These are phyloP conservation scores for Penicillium sp. DNA, from an alignment of 2,329 filamentous ascomycete genomes.

Conservation along the genomic window DNA sequence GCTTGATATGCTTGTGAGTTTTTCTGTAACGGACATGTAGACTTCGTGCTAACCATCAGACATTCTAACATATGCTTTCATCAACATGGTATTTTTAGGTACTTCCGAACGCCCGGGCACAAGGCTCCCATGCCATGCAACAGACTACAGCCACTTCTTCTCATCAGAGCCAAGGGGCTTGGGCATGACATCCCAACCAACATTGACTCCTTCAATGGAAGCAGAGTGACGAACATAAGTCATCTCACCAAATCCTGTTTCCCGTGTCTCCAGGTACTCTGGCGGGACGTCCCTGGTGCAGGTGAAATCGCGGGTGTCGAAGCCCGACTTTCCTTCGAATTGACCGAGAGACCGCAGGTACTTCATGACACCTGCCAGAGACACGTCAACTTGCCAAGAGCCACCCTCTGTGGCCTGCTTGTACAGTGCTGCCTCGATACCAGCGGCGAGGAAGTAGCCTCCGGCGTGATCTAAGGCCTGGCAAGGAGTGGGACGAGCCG, in stretches of 20 bases:
- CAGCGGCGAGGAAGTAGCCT: conserved; percentile 60
- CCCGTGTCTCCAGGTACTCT: conserved; percentile 49
- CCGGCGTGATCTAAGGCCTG: conserved; percentile 62
- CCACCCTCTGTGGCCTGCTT: conserved; percentile 51
- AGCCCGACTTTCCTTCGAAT: conserved; percentile 50
- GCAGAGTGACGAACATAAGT: conserved; percentile 55
- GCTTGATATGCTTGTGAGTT: too few species aligned
- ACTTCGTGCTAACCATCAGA: too few species aligned
- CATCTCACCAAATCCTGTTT: conserved; percentile 53
- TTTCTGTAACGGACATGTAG: too few species aligned
- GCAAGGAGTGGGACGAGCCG: conserved; percentile 53
- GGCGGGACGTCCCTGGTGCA: conserved; percentile 34
- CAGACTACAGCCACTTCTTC: conserved; percentile 10
- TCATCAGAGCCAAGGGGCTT: conserved; percentile 54
- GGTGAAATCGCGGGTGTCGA: conserved; percentile 42
- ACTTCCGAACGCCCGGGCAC: too few species aligned
- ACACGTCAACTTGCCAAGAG: conserved; percentile 59
- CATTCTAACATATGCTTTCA: too few species aligned
- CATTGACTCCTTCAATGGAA: conserved; percentile 48
- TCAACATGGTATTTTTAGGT: too few species aligned
- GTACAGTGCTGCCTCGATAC: conserved; percentile 58
- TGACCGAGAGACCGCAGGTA: conserved; percentile 61
- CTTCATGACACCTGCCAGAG: conserved; percentile 60
- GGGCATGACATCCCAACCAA: conserved; percentile 59
- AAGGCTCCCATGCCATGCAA: too few species aligned